phyloP scores from a whole-genome alignment of 768 basidiomycete genomes.

The Auriscalpium vulgare region DNA sequence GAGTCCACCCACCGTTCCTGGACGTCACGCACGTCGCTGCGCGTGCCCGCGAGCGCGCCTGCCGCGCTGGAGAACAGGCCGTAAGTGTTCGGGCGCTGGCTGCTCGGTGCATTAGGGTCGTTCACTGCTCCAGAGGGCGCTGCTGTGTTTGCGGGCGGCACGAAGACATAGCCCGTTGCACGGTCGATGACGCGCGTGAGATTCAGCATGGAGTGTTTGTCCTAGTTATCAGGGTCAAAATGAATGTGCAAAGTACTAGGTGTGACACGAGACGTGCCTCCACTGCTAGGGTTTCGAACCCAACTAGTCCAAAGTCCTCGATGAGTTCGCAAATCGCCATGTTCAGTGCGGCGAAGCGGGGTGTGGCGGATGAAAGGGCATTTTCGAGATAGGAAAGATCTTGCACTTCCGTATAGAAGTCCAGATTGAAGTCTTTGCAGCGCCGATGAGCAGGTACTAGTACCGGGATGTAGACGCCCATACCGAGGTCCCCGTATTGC shows the following conservation, averaged over 20 bases:
- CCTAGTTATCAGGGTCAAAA: conserved; percentile 36
- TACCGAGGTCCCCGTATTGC: conserved; percentile 88
- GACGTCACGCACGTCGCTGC: conserved; percentile 59
- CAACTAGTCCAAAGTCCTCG: conserved; percentile 87
- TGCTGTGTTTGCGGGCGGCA: conserved; percentile 40
- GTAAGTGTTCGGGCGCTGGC: conserved; percentile 54
- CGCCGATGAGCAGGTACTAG: not conserved
- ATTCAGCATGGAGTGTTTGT: conserved; percentile 91
- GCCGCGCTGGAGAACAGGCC: conserved; percentile 61
- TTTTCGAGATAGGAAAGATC: conserved; percentile 86
- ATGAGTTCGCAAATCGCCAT: conserved; percentile 88
- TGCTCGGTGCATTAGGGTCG: conserved; percentile 27
- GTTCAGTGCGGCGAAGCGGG: conserved; percentile 73
- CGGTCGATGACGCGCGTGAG: conserved; percentile 80
- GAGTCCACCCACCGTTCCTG: conserved; percentile 95
- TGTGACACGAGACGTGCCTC: conserved; percentile 52
- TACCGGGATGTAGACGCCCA: conserved; percentile 15
- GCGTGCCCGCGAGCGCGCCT: conserved; percentile 41
- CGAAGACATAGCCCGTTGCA: conserved; percentile 86
- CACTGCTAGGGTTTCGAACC: conserved; percentile 94
- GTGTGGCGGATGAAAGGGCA: conserved; percentile 53
- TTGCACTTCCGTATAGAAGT: conserved; percentile 97
- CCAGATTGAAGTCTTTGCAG: conserved; percentile 83
- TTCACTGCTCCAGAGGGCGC: conserved; percentile 26
- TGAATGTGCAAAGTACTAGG: not conserved